These are phyloP conservation scores for Ramalina intermedia DNA, from an alignment of 495 filamentous ascomycete species.

Conservation along the genomic window DNA sequence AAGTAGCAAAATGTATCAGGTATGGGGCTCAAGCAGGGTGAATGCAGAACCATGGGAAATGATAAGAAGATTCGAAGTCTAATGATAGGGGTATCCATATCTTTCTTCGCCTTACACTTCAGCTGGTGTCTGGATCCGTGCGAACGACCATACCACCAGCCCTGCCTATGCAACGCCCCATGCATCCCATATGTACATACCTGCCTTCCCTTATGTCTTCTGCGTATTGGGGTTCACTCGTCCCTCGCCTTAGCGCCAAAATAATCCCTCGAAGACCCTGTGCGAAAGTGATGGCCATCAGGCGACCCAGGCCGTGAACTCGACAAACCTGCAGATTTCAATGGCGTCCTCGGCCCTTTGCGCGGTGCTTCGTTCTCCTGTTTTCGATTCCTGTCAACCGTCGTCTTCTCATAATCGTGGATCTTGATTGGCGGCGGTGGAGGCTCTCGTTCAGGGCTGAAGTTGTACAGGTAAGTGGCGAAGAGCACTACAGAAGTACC, in stretches of 20 bases:
- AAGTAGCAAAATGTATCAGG: too few relatives aligned
- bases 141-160: too few relatives aligned
- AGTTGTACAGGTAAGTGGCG: constrained; percentile 65
- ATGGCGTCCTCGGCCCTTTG: constrained; percentile 34
- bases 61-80: too few relatives aligned
- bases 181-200: neutral
- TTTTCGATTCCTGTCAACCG: constrained; percentile 28
- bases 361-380: constrained; percentile 31
- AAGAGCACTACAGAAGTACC: constrained; percentile 64
- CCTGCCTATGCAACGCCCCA: too few relatives aligned
- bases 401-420: constrained; percentile 61
- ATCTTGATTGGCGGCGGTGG: constrained; percentile 66
- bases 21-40: too few relatives aligned
- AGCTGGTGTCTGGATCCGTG: too few relatives aligned
- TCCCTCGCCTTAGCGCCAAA: constrained; percentile 14
- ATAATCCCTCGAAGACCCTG: constrained; percentile 21
- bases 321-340: constrained; percentile 40
- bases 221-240: constrained; percentile 1
- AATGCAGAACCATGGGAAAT: too few relatives aligned
- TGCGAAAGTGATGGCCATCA: constrained; percentile 34
- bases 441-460: constrained; percentile 25
- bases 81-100: too few relatives aligned
- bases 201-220: too few relatives aligned
- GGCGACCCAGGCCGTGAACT: constrained; percentile 57
- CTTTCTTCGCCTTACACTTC: too few relatives aligned